Evolutionary conservation across 140 eudicot genomes (phyloP), one percentile per base, ranked within the genome.

Genomic region (Bidens hawaiensis): DNA sequence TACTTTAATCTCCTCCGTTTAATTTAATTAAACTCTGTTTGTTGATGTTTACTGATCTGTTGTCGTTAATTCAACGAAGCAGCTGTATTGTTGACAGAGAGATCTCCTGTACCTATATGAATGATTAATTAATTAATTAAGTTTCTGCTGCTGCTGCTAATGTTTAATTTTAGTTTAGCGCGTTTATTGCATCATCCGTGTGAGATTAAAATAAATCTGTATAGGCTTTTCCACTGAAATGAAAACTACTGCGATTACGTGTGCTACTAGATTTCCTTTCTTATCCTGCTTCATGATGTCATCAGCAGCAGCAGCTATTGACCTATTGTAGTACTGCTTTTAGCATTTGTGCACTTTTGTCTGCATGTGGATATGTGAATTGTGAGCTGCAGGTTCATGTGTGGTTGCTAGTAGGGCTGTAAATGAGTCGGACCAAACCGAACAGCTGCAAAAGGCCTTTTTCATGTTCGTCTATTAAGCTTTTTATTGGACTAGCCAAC

Each of bases 11-110:
- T 25, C 47, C 34, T 58, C 49, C 60, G 57, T 56, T 57, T 14
- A 58, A 58, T 69, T 40, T 11, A n/a, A n/a, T n/a, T n/a, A n/a
- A 46, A 47, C 68, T 33, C 60, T 70, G 4, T 31, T 0, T 12
- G 14, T n/a, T n/a, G n/a, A n/a, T 64, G 28, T 48, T 48, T 64
- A 21, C 51, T 70, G 62, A 60, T 70, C 68, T 70, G 62, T 59
- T 60, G 1, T 65, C 12, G 48, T 22, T 65, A 65, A 65, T 70
- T 47, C 8, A 42, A 27, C 33, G 10, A 22, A 7, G n/a, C n/a
- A n/a, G 14, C 30, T 43, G 27, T 54, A 2, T 31, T 55, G 10
- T 23, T 49, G 24, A 28, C n/a, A n/a, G n/a, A n/a, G 34, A 68
- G n/a, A n/a, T n/a, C n/a, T 68, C 73, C 28, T 53, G 40, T 26